Percentiles rank a stretch among this genome's conserved stretches.
Evolutionary conservation across 2,329 filamentous ascomycete species (phyloP).

Genomic region (Botrytis paeoniae): DNA sequence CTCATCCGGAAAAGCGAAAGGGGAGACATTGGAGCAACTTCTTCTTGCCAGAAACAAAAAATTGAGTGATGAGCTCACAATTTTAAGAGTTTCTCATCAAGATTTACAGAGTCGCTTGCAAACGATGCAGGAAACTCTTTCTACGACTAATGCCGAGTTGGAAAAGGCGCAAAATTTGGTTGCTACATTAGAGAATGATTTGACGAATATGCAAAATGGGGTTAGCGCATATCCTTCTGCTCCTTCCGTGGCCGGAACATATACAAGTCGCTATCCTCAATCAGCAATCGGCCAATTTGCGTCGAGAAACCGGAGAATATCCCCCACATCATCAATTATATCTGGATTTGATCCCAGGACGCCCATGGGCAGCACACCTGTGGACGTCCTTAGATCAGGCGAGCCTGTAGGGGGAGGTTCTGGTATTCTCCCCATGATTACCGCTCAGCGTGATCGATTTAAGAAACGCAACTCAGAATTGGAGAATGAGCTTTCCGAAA

Average conservation of each 20-base stretch:
- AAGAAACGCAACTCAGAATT: slow-evolving; percentile 92
- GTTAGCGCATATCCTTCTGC: slow-evolving; percentile 82
- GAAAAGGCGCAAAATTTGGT: slow-evolving; percentile 82
- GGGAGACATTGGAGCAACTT: slow-evolving; percentile 85
- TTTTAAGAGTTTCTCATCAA: slow-evolving; percentile 89
- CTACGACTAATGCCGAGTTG: slow-evolving; percentile 77
- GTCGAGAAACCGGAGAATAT: slow-evolving; percentile 65
- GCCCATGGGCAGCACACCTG: slow-evolving; percentile 45
- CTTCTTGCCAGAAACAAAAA: slow-evolving; percentile 95
- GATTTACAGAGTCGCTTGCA: slow-evolving; percentile 81
- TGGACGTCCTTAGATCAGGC: slow-evolving; percentile 56
- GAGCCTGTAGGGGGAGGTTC: slow-evolving; percentile 73
- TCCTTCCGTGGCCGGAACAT: slow-evolving; percentile 89
- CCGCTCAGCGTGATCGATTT: slow-evolving; percentile 95
- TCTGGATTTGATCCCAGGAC: slow-evolving; percentile 82
- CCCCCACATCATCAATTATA: slow-evolving; percentile 96
- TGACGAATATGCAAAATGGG: slow-evolving; percentile 83
- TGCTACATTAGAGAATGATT: slow-evolving; percentile 85
- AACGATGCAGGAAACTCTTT: slow-evolving; percentile 78
- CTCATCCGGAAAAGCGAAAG: slow-evolving; percentile 54
- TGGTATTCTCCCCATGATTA: slow-evolving; percentile 95
- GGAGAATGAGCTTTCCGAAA: slow-evolving; percentile 83
- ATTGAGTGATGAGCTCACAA: slow-evolving; percentile 86
- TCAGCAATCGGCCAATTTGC: slow-evolving; percentile 47
- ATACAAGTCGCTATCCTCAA: slow-evolving; percentile 74